Evolutionary conservation across 257 asterid species (phyloP).

Genomic region (Solanum acaule): DNA sequence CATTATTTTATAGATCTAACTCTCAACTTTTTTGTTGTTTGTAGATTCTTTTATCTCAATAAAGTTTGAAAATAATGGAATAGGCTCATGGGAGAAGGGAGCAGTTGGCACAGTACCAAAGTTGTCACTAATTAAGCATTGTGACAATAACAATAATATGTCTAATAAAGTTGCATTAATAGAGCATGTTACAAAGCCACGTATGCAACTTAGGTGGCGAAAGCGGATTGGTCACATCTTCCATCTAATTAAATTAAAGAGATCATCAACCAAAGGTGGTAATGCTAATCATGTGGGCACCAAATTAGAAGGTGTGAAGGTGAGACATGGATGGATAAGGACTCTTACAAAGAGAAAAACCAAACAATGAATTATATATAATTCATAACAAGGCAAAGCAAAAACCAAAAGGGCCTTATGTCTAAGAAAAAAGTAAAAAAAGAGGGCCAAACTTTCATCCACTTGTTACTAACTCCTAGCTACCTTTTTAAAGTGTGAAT

Average conservation of each 20-base stretch:
- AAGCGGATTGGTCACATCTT: slow-evolving; percentile 66
- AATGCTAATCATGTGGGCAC: slow-evolving; percentile 56
- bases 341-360: slow-evolving; percentile 47
- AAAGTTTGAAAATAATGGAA: slow-evolving; percentile 68
- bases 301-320: slow-evolving; percentile 46
- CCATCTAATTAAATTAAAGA: slow-evolving; percentile 67
- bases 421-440: background rate
- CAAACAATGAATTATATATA: slow-evolving; percentile 24
- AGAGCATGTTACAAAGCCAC: slow-evolving; percentile 46
- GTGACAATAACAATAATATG: background rate
- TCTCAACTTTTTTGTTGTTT: background rate
- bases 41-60: slow-evolving; percentile 89
- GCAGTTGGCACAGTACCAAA: slow-evolving; percentile 6
- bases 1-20: background rate
- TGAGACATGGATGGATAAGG: slow-evolving; percentile 66
- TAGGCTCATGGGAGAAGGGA: slow-evolving; percentile 27
- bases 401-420: background rate
- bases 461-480: background rate
- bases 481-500: background rate
- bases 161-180: slow-evolving; percentile 16
- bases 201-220: slow-evolving; percentile 53
- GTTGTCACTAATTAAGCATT: slow-evolving; percentile 1
- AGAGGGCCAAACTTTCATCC: slow-evolving; percentile 1
- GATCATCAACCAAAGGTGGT: slow-evolving; percentile 41
- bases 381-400: background rate